Evolutionary conservation across 352 stramenopile species (phyloP), one percentile per base, ranked within the genome.

Genomic region (Phytophthora kernoviae): DNA sequence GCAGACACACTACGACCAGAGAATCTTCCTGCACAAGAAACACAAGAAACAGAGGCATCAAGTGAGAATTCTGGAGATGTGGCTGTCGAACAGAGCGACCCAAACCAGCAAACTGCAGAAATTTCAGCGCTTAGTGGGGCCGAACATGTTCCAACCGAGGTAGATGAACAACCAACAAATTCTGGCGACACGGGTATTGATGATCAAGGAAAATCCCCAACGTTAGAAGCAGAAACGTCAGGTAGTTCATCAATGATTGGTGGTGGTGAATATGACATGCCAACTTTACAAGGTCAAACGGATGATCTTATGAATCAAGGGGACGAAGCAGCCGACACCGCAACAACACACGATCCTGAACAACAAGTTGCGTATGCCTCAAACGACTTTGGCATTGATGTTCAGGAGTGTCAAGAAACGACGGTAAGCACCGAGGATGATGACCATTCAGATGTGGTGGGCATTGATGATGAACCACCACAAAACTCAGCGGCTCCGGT

Each of bases 401-500:
- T 34, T 52, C 20, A n/a, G 11, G 33, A 52, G 27, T 34, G 48
- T 12, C 27, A 8, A 40, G 17, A 42, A 8, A 17, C 27, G 4
- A 36, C 26, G 36, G 9, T 14, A 52, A 43, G 51, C 10, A 27
- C 51, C 40, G 59, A 57, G 37, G 58, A 33, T 15, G 32, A 63
- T 24, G 53, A 45, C 22, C 37, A 39, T 49, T 58, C 32, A 12
- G 37, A 56, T 47, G 45, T 62, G 32, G 52, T 34, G 11, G 59
- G 62, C 14, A 8, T 10, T 17, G 45, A 57, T n/a, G n/a, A 37
- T 33, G 60, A 54, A 15, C 4, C 9, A 46, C 30, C 27, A 34
- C 55, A 45, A 36, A 18, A 27, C 33, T 15, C 49, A n/a, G n/a
- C n/a, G n/a, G n/a, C n/a, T n/a, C n/a, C n/a, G 6, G 24, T 22